Conservation (phyloP, 225 moss, liverwort and hornwort genomes). For the Rhytidiadelphus loreus region DNA sequence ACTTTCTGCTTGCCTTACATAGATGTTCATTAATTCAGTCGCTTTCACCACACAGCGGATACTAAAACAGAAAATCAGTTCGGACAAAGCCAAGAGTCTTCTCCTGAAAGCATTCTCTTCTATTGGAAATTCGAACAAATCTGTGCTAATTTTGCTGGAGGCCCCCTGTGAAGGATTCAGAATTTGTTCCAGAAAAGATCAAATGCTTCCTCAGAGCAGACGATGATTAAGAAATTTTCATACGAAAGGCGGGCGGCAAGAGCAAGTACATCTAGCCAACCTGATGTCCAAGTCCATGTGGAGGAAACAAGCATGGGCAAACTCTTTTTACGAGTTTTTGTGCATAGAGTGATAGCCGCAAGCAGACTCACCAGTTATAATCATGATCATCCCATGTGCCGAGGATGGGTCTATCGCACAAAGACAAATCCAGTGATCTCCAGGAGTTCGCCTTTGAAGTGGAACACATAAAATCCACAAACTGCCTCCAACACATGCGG, state of each 20-base stretch:
- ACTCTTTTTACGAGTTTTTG: not conserved
- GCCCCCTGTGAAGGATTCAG: not conserved
- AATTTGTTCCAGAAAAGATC: not conserved
- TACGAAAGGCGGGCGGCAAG: not conserved
- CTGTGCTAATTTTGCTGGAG: not conserved
- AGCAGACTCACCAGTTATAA: constrained; percentile 68
- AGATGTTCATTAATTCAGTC: not conserved
- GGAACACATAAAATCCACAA: constrained; percentile 79
- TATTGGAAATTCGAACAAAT: not conserved
- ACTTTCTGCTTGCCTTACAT: not conserved
- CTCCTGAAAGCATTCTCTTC: not conserved
- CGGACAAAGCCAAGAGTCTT: not conserved
- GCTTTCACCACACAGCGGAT: not conserved
- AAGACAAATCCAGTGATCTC: constrained; percentile 44
- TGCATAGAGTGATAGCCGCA: not conserved
- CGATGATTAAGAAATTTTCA: not conserved
- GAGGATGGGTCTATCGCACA: constrained; percentile 64
- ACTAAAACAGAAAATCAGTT: not conserved
- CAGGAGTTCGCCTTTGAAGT: constrained; percentile 15
- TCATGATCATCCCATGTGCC: constrained; percentile 98
- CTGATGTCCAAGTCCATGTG: not conserved
- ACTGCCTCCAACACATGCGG: constrained; percentile 29
- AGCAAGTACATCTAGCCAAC: not conserved
- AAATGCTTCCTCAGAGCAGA: not conserved
- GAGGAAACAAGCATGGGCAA: not conserved